Conservation (phyloP, 352 stramenopile genomes). For the Phytophthora kernoviae region DNA sequence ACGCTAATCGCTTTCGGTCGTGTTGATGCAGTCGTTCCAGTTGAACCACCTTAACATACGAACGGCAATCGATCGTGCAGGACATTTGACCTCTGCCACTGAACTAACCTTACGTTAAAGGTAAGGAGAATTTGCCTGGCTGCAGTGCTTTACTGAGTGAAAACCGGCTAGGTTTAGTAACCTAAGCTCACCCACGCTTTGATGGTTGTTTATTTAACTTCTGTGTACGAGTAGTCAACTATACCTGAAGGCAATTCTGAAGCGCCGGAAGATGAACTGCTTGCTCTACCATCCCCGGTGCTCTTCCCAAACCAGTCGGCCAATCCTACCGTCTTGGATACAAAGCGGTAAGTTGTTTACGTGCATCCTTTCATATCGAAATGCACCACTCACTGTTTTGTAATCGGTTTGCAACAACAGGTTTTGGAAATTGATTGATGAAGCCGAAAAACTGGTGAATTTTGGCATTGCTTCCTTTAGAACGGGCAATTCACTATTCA, state of each 20-base stretch:
- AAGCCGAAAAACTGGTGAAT: slow-evolving; percentile 66
- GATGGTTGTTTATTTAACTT: too few species aligned
- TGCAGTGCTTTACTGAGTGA: not conserved
- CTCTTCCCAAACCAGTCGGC: slow-evolving; percentile 34
- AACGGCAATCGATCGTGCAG: slow-evolving; percentile 59
- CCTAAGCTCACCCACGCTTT: too few species aligned
- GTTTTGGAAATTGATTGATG: slow-evolving; percentile 73
- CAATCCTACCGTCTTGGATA: slow-evolving; percentile 43
- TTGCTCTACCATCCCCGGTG: slow-evolving; percentile 51
- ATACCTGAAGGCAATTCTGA: slow-evolving; percentile 48
- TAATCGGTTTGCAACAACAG: slow-evolving; percentile 17
- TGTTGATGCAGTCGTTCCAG: slow-evolving; percentile 30
- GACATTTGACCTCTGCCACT: slow-evolving; percentile 35
- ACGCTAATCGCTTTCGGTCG: slow-evolving; percentile 6
- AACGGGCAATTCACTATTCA: slow-evolving; percentile 43
- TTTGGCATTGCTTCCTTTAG: slow-evolving; percentile 65
- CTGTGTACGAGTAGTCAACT: slow-evolving; percentile 15
- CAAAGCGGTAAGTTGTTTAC: slow-evolving; percentile 40
- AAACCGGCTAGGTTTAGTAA: not conserved
- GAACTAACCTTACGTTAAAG: slow-evolving; percentile 32
- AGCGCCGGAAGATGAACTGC: slow-evolving; percentile 66
- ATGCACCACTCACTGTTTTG: not conserved
- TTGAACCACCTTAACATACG: slow-evolving; percentile 74
- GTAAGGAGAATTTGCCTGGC: slow-evolving; percentile 26
- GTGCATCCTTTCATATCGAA: not conserved